These are phyloP conservation scores for Pezicula rhizophila DNA, from an alignment of 2,329 filamentous ascomycete species.

Conservation along the genomic window DNA sequence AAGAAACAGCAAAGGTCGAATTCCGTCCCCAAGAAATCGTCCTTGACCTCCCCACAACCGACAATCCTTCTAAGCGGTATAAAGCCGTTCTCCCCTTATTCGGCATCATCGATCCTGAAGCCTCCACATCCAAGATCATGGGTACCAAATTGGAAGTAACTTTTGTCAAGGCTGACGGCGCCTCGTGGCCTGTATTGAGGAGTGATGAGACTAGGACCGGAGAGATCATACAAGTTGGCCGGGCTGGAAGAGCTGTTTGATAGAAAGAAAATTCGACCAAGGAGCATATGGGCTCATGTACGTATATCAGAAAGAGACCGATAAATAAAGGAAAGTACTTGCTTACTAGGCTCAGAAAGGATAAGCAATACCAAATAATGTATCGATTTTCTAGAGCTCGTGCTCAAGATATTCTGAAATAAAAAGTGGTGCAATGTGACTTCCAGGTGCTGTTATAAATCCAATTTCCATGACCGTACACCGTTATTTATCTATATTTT, in stretches of 20 bases:
- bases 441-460: no score
- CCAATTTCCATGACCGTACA: no score
- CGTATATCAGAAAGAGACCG: no score
- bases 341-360: no score
- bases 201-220: constrained; percentile 60
- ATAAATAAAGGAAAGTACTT: no score
- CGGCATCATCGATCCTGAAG: constrained; percentile 63
- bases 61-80: constrained; percentile 71
- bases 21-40: constrained; percentile 59
- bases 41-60: constrained; percentile 80
- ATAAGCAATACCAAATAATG: no score
- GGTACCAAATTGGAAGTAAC: constrained; percentile 67
- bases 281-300: neutral
- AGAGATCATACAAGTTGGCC: constrained; percentile 85
- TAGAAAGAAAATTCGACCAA: neutral
- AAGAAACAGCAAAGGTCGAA: constrained; percentile 65
- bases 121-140: constrained; percentile 59
- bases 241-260: constrained; percentile 54
- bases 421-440: no score
- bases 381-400: no score
- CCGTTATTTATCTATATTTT: no score
- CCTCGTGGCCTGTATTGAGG: constrained; percentile 62
- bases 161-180: constrained; percentile 56
- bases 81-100: constrained; percentile 68
- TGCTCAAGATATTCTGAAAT: no score